Conservation (phyloP, 1,284 basidiomycete species). For the Boletus sp. region DNA sequence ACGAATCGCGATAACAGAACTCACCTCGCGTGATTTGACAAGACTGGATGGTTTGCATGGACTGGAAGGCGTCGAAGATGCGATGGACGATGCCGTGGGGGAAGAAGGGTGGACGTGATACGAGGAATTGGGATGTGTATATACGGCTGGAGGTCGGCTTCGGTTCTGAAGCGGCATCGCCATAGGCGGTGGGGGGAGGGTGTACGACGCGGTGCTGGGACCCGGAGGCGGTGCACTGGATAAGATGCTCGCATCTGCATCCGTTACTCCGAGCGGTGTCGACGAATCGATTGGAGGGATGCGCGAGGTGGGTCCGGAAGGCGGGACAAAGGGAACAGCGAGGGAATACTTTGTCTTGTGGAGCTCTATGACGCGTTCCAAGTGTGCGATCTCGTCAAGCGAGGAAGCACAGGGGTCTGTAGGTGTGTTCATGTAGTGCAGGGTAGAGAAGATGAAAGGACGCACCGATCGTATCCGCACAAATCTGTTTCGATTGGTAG, state of each 20-base stretch:
- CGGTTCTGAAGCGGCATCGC: conserved; percentile 10
- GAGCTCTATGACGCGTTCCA: conserved; percentile 48
- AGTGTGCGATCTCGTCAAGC: conserved; percentile 61
- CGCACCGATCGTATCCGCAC: conserved; percentile 45
- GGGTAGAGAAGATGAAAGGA: not conserved
- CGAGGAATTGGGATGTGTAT: not conserved
- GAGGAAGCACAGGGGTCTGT: conserved; percentile 45
- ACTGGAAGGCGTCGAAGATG: conserved; percentile 30
- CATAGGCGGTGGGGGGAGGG: conserved; percentile 15
- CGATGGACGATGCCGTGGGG: conserved; percentile 21
- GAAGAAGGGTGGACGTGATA: conserved; percentile 15
- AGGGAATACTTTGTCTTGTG: conserved; percentile 52
- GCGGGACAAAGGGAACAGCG: conserved; percentile 44
- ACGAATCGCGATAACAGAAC: not conserved
- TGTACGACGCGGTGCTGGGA: conserved; percentile 5
- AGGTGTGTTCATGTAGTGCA: not conserved
- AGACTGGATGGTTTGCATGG: conserved; percentile 26
- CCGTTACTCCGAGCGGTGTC: not conserved
- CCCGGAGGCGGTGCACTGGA: not conserved
- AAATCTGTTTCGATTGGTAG: conserved; percentile 44
- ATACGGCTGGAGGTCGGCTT: not conserved
- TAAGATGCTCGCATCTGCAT: conserved; percentile 13
- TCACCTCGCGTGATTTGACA: conserved; percentile 14
- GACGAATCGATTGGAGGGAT: conserved; percentile 2
- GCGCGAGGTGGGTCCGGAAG: conserved; percentile 14